These are phyloP conservation scores for Yarrowia sp. DNA, from an alignment of 805 yeast species.

Conservation along the genomic window DNA sequence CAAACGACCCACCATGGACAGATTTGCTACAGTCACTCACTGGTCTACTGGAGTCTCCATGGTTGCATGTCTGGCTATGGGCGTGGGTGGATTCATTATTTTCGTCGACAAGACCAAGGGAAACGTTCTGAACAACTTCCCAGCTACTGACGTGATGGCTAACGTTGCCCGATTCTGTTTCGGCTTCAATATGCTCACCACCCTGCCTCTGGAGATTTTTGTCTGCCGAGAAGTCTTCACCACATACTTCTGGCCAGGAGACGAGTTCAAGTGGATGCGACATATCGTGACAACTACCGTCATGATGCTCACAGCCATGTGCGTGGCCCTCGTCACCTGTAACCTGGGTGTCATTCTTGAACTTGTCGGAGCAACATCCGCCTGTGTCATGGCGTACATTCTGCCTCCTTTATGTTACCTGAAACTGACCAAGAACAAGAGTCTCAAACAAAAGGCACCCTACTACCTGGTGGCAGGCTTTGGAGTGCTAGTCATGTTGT, in stretches of 20 bases:
- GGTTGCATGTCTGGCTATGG: slow-evolving; percentile 73
- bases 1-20: slow-evolving; percentile 65
- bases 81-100: slow-evolving; percentile 68
- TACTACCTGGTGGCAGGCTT: slow-evolving; percentile 57
- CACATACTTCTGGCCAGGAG: slow-evolving; percentile 49
- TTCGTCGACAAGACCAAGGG: slow-evolving; percentile 82
- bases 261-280: slow-evolving; percentile 35
- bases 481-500: slow-evolving; percentile 72
- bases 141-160: slow-evolving; percentile 65
- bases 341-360: slow-evolving; percentile 87
- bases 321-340: slow-evolving; percentile 74
- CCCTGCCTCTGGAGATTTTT: slow-evolving; percentile 85
- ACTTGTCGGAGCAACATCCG: slow-evolving; percentile 88
- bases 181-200: slow-evolving; percentile 87
- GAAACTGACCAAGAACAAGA: slow-evolving; percentile 53
- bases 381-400: slow-evolving; percentile 87
- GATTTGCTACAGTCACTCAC: slow-evolving; percentile 77
- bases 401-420: slow-evolving; percentile 83
- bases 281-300: slow-evolving; percentile 65
- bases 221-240: slow-evolving; percentile 85
- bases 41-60: slow-evolving; percentile 78
- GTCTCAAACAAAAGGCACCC: slow-evolving; percentile 49
- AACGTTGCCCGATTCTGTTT: slow-evolving; percentile 87
- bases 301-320: slow-evolving; percentile 66
- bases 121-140: slow-evolving; percentile 82